These are phyloP conservation scores for Cutaneotrichosporon sp. DNA, from an alignment of 1,284 basidiomycete species.

Conservation along the genomic window DNA sequence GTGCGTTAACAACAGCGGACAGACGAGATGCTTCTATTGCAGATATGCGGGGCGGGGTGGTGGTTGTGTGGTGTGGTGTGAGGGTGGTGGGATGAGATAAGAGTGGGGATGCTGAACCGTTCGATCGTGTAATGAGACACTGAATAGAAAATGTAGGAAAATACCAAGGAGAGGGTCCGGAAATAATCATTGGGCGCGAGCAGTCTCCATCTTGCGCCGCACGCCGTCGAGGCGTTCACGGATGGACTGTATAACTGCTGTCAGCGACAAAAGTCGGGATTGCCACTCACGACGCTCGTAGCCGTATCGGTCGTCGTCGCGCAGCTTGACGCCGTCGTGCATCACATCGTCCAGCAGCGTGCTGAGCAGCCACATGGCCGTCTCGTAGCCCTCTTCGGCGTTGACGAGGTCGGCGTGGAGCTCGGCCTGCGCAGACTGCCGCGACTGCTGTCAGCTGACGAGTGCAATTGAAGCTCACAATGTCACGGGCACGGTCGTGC, in stretches of 20 bases:
- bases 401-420: conserved; percentile 67
- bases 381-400: conserved; percentile 90
- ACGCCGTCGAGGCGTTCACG: conserved; percentile 19
- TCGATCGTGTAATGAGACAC: too few species aligned
- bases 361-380: conserved; percentile 85
- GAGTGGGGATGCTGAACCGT: too few species aligned
- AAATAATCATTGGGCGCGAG: background rate
- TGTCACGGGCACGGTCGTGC: conserved; percentile 55
- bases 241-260: conserved; percentile 14
- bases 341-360: conserved; percentile 85
- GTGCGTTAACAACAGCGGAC: conserved; percentile 2
- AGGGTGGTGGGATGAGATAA: background rate
- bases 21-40: conserved; percentile 1
- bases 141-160: too few species aligned
- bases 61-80: background rate
- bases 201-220: conserved; percentile 15
- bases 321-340: conserved; percentile 72
- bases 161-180: too few species aligned
- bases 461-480: conserved; percentile 12
- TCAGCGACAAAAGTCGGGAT: background rate
- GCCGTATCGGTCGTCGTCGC: conserved; percentile 74
- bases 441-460: conserved; percentile 51
- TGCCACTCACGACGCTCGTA: conserved; percentile 67
- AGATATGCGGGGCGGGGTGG: background rate
- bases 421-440: conserved; percentile 86